Evolutionary conservation across 2,329 filamentous ascomycete genomes (phyloP), one percentile per base, ranked within the genome.

Genomic region (Beauveria sp.): DNA sequence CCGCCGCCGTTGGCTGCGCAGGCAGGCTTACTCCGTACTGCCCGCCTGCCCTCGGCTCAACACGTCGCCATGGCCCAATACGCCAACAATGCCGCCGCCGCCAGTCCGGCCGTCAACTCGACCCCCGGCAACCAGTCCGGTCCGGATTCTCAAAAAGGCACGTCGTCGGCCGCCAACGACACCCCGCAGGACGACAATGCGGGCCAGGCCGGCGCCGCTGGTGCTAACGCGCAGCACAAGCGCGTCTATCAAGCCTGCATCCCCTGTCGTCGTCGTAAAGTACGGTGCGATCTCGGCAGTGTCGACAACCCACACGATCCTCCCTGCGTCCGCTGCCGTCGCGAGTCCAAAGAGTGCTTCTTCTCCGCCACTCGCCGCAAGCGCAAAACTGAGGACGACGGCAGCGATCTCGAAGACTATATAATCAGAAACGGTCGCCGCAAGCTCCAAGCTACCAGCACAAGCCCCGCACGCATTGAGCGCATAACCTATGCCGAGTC

Each of bases 281-380:
- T 87, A 28, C 80, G 84, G 63, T 86, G 83, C 73, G 83, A 86
- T 66, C 75, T 87, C 7, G 84, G 84, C 62, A 89, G 88, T 69
- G 93, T 98, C 72, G 95, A 98, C 76, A 93, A 95, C 69, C 95
- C 95, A 26, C 87, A 93, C 75, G 91, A 96, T 69, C 93, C 93
- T 61, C 95, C 95, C 2, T 99, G 95, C 74, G 90, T 93, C 63
- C 87, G 95, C 71, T 99, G 95, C 74, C 88, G 92, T 59, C 88
- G 95, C 67, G 95, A 99, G 79, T 91, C 88, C 78, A 98, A 98
- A 75, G 89, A 96, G 70, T 99, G 95, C 79, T 96, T 89, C 82
- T 99, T 99, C 80, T 96, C 92, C 65, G 91, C 92, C 22, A 98
- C 93, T 38, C 84, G 95, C 56, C 87, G 95, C 71, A 98, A 98